Evolutionary conservation across 768 basidiomycete genomes (phyloP), one percentile per base, ranked within the genome.

Genomic region (Serendipita sp.): DNA sequence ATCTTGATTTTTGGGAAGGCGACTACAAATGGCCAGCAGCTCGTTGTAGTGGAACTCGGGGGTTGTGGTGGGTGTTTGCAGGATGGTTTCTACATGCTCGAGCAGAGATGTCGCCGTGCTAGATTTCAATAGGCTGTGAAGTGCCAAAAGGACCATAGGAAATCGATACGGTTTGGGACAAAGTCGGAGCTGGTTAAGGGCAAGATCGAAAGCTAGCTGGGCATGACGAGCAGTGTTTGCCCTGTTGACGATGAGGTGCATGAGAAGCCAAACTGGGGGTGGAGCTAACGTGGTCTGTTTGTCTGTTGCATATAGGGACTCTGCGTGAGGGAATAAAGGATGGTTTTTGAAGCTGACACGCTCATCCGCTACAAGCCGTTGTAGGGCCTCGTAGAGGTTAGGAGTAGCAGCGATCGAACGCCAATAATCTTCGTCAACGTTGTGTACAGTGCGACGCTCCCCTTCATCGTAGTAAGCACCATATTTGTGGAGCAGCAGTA

Each of bases 1-100:
- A 11, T 22, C 31, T 20, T 58, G 24, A 31, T 58, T 31, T 33
- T 58, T 58, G 53, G 33, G n/a, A n/a, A 58, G 33, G 33, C 53
- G 53, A 11, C 53, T 20, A 34, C 53, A 58, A n/a, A 58, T 31
- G 53, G 53, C 53, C 53, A 58, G 31, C 26, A 58, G 26, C 31
- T 58, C 53, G n/a, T 58, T 58, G 53, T 26, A 58, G 33, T 58
- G 53, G 33, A 58, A 58, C 30, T 58, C 26, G 4, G 53, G 53
- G 17, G 53, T 58, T 24, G 17, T 34, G 9, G 53, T 26, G 17
- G 17, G 17, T 11, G 31, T 31, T 4, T 58, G 11, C 4, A 58
- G 33, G 11, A 58, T 58, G 24, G 9, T 31, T 9, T 58, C 53
- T 11, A 58, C 17, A n/a, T 58, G 53, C 53, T 58, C 26, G 17